Evolutionary conservation across 169 alveolate genomes (phyloP).

Genomic region (Eimeria acervulina): DNA sequence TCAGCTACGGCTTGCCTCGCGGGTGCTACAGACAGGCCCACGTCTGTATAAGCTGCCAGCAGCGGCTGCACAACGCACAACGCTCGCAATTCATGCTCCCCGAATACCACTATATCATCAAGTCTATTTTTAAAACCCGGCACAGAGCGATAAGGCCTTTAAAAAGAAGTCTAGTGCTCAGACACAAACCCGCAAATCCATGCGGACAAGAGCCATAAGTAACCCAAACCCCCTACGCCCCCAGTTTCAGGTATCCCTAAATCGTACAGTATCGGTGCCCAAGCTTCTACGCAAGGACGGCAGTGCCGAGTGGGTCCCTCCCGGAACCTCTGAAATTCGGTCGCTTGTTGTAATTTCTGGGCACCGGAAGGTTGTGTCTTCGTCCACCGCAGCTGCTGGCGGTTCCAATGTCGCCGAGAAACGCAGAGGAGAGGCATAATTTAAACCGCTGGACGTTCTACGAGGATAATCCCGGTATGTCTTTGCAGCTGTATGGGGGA

Average conservation of each 20-base stretch:
- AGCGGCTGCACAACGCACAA: slow-evolving; percentile 3
- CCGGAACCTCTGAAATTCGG: background rate
- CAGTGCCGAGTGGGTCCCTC: background rate
- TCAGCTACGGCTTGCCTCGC: background rate
- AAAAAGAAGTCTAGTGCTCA: background rate
- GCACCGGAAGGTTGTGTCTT: background rate
- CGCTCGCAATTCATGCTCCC: background rate
- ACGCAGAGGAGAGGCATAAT: background rate
- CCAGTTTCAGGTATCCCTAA: background rate
- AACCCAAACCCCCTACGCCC: background rate
- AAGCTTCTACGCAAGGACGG: background rate
- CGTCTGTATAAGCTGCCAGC: slow-evolving; percentile 19
- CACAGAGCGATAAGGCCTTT: background rate
- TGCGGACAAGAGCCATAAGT: background rate
- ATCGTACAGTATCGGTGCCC: slow-evolving; percentile 25
- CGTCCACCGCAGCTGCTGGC: slow-evolving; percentile 19
- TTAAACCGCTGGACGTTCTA: background rate
- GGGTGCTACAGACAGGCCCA: slow-evolving; percentile 32
- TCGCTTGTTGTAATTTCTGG: background rate
- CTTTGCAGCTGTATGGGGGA: background rate
- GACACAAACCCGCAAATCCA: background rate
- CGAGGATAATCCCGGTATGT: background rate
- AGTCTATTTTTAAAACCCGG: background rate
- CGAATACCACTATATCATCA: background rate
- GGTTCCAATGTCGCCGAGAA: slow-evolving; percentile 49